Percentiles rank a stretch among this genome's conserved stretches.
Conservation (phyloP, 768 basidiomycete genomes). For the Pisolithus marmoratus region DNA sequence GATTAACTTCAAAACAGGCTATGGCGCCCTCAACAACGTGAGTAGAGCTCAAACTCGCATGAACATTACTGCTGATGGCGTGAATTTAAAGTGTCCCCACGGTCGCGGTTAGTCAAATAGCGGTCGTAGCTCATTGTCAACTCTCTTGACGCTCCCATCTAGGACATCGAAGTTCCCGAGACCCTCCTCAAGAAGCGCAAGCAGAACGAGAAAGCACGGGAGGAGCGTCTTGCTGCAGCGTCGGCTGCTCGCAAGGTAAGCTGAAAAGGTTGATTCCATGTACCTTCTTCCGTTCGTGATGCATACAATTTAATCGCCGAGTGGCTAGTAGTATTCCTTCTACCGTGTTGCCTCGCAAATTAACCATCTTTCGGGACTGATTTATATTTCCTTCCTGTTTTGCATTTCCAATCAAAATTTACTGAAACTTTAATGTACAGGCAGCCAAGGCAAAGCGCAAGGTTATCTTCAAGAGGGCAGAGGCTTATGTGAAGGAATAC, state of each 20-base stretch:
- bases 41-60: constrained; percentile 21
- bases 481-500: constrained; percentile 98
- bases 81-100: constrained; percentile 35
- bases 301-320: constrained; percentile 71
- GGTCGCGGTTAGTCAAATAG: constrained; percentile 35
- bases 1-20: constrained; percentile 32
- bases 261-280: constrained; percentile 5
- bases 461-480: constrained; percentile 99
- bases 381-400: not conserved
- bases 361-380: constrained; percentile 85
- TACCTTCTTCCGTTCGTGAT: constrained; percentile 51
- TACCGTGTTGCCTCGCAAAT: constrained; percentile 72
- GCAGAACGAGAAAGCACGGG: constrained; percentile 93
- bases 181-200: constrained; percentile 99
- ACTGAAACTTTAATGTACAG: constrained; percentile 36
- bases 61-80: constrained; percentile 1
- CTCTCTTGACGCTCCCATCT: constrained; percentile 13
- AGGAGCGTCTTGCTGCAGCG: constrained; percentile 85
- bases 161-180: constrained; percentile 97
- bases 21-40: constrained; percentile 53
- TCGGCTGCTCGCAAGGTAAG: constrained; percentile 85
- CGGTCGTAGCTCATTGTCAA: not conserved
- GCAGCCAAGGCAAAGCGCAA: constrained; percentile 87
- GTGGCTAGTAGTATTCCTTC: constrained; percentile 65
- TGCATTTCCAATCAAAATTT: constrained; percentile 4